Conservation (phyloP, 2,329 filamentous ascomycete genomes). For the Septoria linicola region DNA sequence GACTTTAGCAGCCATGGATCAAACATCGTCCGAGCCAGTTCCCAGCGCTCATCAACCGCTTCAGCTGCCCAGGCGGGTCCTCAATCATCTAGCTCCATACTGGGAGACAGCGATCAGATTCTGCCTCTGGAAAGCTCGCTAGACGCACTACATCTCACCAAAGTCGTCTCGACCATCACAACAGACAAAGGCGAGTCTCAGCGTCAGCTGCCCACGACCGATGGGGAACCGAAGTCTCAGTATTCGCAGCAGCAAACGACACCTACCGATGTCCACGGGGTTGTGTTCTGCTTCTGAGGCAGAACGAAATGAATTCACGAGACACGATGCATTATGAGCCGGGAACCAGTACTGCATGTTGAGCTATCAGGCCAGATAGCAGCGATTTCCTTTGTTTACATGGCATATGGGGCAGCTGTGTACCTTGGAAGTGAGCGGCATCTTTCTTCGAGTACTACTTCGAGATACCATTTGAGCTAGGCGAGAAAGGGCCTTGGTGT, state of each 20-base stretch:
- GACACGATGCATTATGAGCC: slow-evolving; percentile 4
- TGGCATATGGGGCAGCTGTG: no score
- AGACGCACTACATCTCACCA: slow-evolving; percentile 25
- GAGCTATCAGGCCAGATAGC: no score
- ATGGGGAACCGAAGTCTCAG: slow-evolving; percentile 21
- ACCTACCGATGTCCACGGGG: slow-evolving; percentile 24
- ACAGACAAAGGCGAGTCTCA: slow-evolving; percentile 1
- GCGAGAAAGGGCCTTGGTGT: no score
- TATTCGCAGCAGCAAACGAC: slow-evolving; percentile 11
- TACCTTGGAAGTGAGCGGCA: no score
- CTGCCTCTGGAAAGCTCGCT: slow-evolving; percentile 22
- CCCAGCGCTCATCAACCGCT: slow-evolving; percentile 23
- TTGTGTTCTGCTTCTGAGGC: slow-evolving; percentile 31
- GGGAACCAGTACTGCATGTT: no score
- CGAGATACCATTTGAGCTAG: no score
- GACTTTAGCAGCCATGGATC: slow-evolving; percentile 21
- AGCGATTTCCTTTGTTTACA: no score
- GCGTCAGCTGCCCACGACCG: neutral
- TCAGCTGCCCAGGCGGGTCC: slow-evolving; percentile 16
- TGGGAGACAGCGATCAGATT: slow-evolving; percentile 24
- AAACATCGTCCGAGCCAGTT: slow-evolving; percentile 19
- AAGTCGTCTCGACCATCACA: slow-evolving; percentile 20
- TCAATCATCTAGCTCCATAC: slow-evolving; percentile 22
- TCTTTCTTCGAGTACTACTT: no score
- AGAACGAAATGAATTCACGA: neutral